Conservation (phyloP, 768 basidiomycete species). For the Termitomyces sp. region DNA sequence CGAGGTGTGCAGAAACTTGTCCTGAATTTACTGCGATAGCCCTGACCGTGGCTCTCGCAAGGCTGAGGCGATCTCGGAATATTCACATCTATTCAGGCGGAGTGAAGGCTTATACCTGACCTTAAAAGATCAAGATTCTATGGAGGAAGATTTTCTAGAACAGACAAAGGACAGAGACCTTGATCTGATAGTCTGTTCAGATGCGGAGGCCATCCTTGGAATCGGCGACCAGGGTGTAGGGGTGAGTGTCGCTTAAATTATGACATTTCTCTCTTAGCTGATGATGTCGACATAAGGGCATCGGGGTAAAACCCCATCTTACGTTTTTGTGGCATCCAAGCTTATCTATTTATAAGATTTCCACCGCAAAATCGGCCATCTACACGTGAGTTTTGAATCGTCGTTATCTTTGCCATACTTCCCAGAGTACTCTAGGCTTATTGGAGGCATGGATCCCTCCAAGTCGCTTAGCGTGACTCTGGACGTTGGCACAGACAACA, state of each 20-base stretch:
- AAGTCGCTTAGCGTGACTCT: constrained; percentile 53
- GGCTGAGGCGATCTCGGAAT: constrained; percentile 78
- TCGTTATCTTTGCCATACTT: background rate
- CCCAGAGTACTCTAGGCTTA: constrained; percentile 31
- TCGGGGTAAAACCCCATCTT: constrained; percentile 35
- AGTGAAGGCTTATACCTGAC: constrained; percentile 75
- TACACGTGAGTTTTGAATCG: constrained; percentile 43
- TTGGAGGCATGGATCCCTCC: constrained; percentile 61
- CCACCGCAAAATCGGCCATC: constrained; percentile 72
- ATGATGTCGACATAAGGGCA: constrained; percentile 26
- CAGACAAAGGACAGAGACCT: constrained; percentile 55
- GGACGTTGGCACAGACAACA: constrained; percentile 77
- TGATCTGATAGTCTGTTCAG: constrained; percentile 78
- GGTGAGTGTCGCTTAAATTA: constrained; percentile 22
- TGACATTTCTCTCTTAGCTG: background rate
- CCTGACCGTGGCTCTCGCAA: constrained; percentile 17
- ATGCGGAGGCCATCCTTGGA: constrained; percentile 82
- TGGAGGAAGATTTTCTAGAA: constrained; percentile 75
- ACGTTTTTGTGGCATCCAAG: background rate
- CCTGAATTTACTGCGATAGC: background rate
- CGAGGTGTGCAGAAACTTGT: constrained; percentile 35
- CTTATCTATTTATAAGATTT: constrained; percentile 40
- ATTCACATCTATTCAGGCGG: constrained; percentile 78
- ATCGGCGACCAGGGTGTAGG: constrained; percentile 64
- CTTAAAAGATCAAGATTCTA: constrained; percentile 51